These are phyloP conservation scores for Monosporozyma solicola DNA, from an alignment of 805 yeast genomes.

Conservation along the genomic window DNA sequence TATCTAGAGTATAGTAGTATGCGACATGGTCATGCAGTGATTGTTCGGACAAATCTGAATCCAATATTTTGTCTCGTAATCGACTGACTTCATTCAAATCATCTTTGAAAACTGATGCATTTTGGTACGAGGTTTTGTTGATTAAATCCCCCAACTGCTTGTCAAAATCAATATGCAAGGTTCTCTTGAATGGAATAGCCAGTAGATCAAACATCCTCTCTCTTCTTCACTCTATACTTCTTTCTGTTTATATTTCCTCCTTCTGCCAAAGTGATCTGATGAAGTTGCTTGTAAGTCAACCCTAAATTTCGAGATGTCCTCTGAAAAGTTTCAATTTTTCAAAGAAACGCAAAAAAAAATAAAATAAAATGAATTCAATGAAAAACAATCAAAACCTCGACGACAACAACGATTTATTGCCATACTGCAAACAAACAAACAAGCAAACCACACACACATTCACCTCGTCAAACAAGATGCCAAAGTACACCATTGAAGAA, in stretches of 20 bases:
- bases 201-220: slow-evolving; percentile 34
- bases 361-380: neutral
- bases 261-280: neutral
- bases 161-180: slow-evolving; percentile 36
- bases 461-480: slow-evolving; percentile 4
- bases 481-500: slow-evolving; percentile 58
- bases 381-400: neutral
- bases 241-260: neutral
- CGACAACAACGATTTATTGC: neutral
- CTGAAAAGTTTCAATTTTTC: neutral
- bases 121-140: slow-evolving; percentile 38
- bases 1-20: slow-evolving; percentile 41
- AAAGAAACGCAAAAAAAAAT: neutral
- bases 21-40: slow-evolving; percentile 32
- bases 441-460: neutral
- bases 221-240: neutral
- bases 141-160: slow-evolving; percentile 37
- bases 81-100: slow-evolving; percentile 38
- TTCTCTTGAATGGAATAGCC: slow-evolving; percentile 41
- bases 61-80: slow-evolving; percentile 36
- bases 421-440: neutral
- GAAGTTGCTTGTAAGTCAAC: neutral
- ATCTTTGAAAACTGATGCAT: slow-evolving; percentile 32
- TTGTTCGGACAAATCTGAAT: slow-evolving; percentile 31
- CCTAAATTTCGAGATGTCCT: neutral